These are phyloP conservation scores for Peronospora farinosa DNA, from an alignment of 352 stramenopile species.

Conservation along the genomic window DNA sequence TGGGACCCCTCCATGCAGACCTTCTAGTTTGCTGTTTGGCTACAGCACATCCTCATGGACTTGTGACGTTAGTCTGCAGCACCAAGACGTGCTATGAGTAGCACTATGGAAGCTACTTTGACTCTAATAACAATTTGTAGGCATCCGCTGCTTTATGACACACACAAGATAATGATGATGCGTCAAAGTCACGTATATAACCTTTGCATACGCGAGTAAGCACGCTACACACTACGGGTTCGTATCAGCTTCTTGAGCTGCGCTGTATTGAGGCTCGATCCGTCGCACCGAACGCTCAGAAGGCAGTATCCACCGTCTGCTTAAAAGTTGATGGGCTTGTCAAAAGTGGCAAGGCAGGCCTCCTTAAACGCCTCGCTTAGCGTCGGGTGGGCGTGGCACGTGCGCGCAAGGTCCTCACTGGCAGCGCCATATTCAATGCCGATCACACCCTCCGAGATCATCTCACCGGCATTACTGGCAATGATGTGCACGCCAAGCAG, in stretches of 20 bases:
- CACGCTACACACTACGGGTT: conserved; percentile 1
- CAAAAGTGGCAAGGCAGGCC: conserved; percentile 95
- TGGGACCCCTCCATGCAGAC: conserved; percentile 98
- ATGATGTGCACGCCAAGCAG: conserved; percentile 99
- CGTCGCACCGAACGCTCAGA: conserved; percentile 7
- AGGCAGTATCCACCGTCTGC: conserved; percentile 2
- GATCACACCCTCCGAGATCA: conserved; percentile 98
- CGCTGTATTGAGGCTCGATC: conserved; percentile 12
- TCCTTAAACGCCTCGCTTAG: conserved; percentile 99
- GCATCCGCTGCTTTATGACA: conserved; percentile 15
- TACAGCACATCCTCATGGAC: neutral
- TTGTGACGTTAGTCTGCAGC: conserved; percentile 1
- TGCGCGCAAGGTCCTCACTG: conserved; percentile 98
- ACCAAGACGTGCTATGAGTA: conserved; percentile 9
- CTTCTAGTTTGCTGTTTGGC: conserved; percentile 83
- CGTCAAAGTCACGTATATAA: conserved; percentile 24
- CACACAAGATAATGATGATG: conserved; percentile 1
- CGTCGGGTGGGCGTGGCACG: conserved; percentile 96
- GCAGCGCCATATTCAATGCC: conserved; percentile 98
- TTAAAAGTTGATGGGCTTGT: conserved; percentile 99
- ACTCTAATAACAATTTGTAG: conserved; percentile 41
- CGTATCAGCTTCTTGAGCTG: conserved; percentile 7
- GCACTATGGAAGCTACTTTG: conserved; percentile 34
- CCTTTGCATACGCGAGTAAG: conserved; percentile 23
- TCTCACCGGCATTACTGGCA: conserved; percentile 97